Base-by-base conservation (phyloP, 106 monocot species). In the Dendrobium huoshanense region DNA sequence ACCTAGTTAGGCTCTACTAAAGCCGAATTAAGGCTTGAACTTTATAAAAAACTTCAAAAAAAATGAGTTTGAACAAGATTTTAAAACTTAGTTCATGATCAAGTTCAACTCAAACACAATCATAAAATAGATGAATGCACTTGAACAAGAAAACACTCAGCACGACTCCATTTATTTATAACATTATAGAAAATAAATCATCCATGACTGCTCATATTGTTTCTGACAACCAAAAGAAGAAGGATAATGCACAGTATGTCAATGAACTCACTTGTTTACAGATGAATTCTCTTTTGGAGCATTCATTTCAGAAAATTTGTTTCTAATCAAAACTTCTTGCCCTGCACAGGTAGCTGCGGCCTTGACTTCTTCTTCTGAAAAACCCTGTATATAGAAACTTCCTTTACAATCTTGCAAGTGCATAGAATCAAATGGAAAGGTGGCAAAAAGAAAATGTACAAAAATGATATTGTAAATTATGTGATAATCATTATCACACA, bases 271-370 rank as follows among this genome's bases (percentile, higher is more conserved):
- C 98, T 95, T 98, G 87, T 91, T 95, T 81, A 80, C 95, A 44
- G 98, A 97, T 40, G 86, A 84, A 82, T 72, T 92, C 5, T 93
- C 92, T 74, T 67, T 98, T 29, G 92, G 95, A 48, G 95, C 98
- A 86, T 98, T 95, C 89, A 98, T 98, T 82, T 98, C 98, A 47
- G 98, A 92, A 59, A 98, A 98, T 75, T 85, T 86, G 77, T 98
- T 92, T 65, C 95, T 88, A 65, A 98, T 95, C 86, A 93, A 86
- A 15, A 93, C 95, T 77, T 98, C 98, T 83, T 98, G 88, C 55
- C 95, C 85, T 37, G 95, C 98, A 91, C 98, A 95, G 48, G 88
- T 80, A 80, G 95, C 95, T 68, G 98, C 98, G 78, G 87, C 85
- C 84, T 85, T 95, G 45, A 98, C 91, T 87, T 95, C 98, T 88